These are phyloP conservation scores for Mycena floridula DNA, from an alignment of 768 basidiomycete genomes.

Conservation along the genomic window DNA sequence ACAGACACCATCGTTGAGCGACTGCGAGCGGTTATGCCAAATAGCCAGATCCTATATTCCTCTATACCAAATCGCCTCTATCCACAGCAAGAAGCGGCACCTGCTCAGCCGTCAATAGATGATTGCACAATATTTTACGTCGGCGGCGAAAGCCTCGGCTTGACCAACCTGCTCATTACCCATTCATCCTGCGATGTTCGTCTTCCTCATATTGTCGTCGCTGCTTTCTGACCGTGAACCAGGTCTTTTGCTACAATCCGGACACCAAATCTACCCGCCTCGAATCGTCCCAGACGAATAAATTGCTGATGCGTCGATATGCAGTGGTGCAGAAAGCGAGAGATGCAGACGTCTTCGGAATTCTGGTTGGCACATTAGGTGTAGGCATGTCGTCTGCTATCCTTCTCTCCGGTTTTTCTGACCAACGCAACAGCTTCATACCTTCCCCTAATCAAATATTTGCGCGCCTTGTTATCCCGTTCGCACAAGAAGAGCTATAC, in stretches of 20 bases:
- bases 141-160: constrained; percentile 71
- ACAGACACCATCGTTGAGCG: constrained; percentile 27
- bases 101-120: neutral
- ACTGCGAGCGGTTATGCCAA: constrained; percentile 20
- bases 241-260: constrained; percentile 83
- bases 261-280: constrained; percentile 34
- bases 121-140: constrained; percentile 42
- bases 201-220: neutral
- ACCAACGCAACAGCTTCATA: constrained; percentile 58
- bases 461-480: constrained; percentile 62
- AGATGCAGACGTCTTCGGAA: constrained; percentile 91
- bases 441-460: constrained; percentile 74
- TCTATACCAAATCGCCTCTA: constrained; percentile 21
- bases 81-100: constrained; percentile 2
- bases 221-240: neutral
- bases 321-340: constrained; percentile 81
- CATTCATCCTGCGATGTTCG: constrained; percentile 60
- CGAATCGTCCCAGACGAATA: constrained; percentile 70
- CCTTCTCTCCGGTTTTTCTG: neutral
- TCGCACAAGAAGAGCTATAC: constrained; percentile 90
- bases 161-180: constrained; percentile 85
- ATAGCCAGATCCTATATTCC: constrained; percentile 29
- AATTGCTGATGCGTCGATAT: constrained; percentile 85
- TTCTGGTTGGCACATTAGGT: constrained; percentile 91
- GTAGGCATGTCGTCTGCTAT: constrained; percentile 46